These are phyloP conservation scores for Nakataea oryzae DNA, from an alignment of 2,329 filamentous ascomycete species.

Conservation along the genomic window DNA sequence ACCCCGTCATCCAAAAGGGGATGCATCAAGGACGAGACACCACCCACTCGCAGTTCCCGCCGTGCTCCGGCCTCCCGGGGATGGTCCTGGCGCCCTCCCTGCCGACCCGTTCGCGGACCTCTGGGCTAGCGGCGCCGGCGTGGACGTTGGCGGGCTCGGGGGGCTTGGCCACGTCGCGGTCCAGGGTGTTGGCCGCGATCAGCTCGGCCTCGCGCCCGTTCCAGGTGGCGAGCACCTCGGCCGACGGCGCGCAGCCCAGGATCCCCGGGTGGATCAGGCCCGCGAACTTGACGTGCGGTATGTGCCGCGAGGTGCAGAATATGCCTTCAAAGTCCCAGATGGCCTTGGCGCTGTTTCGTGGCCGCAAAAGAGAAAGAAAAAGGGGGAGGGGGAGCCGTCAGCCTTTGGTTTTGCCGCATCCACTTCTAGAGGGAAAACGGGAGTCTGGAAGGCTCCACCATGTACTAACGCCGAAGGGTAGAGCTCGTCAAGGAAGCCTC, in stretches of 20 bases:
- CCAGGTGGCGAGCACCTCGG: conserved; percentile 70
- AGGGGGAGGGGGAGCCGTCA: no score
- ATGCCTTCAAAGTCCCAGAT: conserved; percentile 50
- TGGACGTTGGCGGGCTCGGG: conserved; percentile 65
- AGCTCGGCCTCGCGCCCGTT: conserved; percentile 75
- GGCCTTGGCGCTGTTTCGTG: conserved; percentile 33
- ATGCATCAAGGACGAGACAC: not conserved
- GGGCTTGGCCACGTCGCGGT: conserved; percentile 65
- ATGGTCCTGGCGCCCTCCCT: conserved; percentile 76
- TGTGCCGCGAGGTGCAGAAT: conserved; percentile 74
- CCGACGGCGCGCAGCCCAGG: conserved; percentile 75
- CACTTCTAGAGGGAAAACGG: not conserved
- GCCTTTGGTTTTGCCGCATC: not conserved
- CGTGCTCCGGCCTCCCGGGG: conserved; percentile 74
- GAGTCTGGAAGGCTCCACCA: not conserved
- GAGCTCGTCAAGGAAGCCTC: conserved; percentile 78
- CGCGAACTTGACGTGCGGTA: conserved; percentile 77
- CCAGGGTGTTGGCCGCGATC: conserved; percentile 56
- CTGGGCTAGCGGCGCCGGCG: conserved; percentile 51
- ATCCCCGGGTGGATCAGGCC: conserved; percentile 90
- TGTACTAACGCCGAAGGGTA: conserved; percentile 67
- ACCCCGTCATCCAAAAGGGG: not conserved
- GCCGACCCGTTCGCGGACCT: conserved; percentile 56
- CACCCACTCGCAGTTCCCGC: conserved; percentile 67
- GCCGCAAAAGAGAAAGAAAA: no score